Percentiles rank a stretch among this genome's conserved stretches.
Evolutionary conservation across 2,329 filamentous ascomycete species (phyloP).

Genomic region (Talaromyces verruculosus): DNA sequence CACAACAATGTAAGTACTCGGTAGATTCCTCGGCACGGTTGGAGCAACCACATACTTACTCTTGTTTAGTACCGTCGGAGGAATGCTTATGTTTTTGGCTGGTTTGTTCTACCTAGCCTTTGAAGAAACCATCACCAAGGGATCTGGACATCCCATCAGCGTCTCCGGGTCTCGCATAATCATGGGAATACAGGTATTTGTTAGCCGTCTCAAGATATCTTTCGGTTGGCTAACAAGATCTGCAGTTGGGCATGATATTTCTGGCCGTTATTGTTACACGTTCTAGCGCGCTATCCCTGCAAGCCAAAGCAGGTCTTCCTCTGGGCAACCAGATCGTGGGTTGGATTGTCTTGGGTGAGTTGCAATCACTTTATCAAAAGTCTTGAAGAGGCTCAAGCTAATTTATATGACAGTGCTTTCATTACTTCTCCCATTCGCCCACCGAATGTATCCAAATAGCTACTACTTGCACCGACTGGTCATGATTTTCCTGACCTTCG

Average conservation of each 20-base stretch:
- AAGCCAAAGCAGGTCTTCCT: constrained; percentile 81
- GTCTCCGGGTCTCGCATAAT: constrained; percentile 42
- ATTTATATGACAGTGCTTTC: constrained; percentile 59
- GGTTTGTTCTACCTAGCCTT: constrained; percentile 78
- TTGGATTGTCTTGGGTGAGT: constrained; percentile 71
- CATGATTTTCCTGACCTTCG: constrained; percentile 87
- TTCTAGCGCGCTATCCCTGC: constrained; percentile 79
- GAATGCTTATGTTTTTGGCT: constrained; percentile 71
- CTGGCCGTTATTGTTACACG: constrained; percentile 83
- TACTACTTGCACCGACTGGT: constrained; percentile 89
- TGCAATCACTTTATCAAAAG: constrained; percentile 28
- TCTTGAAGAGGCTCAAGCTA: constrained; percentile 19
- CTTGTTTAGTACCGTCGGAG: constrained; percentile 65
- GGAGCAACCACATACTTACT: constrained; percentile 13
- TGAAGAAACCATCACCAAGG: constrained; percentile 62
- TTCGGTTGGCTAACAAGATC: constrained; percentile 6
- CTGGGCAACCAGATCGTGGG: constrained; percentile 84
- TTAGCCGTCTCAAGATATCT: background rate
- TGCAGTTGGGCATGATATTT: constrained; percentile 70
- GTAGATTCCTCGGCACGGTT: background rate
- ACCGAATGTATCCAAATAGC: constrained; percentile 74
- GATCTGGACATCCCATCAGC: constrained; percentile 34
- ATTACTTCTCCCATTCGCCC: constrained; percentile 74
- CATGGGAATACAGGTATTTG: constrained; percentile 47
- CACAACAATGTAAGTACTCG: constrained; percentile 62